Conservation (phyloP, 2,329 filamentous ascomycete genomes). For the Scytalidium lignicola region DNA sequence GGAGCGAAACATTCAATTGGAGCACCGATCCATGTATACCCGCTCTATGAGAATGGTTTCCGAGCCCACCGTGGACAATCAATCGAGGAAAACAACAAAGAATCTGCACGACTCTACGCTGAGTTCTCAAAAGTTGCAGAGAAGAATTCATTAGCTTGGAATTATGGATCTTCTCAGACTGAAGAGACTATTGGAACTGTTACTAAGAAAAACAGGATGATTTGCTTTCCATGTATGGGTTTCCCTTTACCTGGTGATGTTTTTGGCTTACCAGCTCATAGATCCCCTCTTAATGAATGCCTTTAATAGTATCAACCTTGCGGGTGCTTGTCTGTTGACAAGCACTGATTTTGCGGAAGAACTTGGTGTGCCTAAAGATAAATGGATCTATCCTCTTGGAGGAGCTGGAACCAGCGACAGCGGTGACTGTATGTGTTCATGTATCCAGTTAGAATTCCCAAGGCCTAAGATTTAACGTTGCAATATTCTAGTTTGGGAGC, state of each 20-base stretch:
- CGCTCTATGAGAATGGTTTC: slow-evolving; percentile 61
- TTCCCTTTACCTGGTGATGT: background rate
- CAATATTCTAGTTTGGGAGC: slow-evolving; percentile 51
- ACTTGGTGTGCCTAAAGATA: slow-evolving; percentile 47
- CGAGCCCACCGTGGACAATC: slow-evolving; percentile 51
- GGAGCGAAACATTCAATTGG: slow-evolving; percentile 54
- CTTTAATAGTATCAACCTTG: slow-evolving; percentile 63
- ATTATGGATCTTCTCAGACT: slow-evolving; percentile 40
- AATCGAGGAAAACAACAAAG: slow-evolving; percentile 48
- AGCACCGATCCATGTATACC: slow-evolving; percentile 62
- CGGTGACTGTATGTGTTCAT: slow-evolving; percentile 40
- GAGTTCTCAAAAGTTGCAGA: slow-evolving; percentile 54
- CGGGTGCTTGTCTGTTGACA: slow-evolving; percentile 56
- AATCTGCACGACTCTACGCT: slow-evolving; percentile 56
- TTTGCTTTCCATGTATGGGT: slow-evolving; percentile 58
- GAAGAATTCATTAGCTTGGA: slow-evolving; percentile 52
- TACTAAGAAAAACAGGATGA: slow-evolving; percentile 57
- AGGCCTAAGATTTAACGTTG: slow-evolving; percentile 5
- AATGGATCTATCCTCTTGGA: slow-evolving; percentile 60
- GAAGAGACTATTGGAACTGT: slow-evolving; percentile 49
- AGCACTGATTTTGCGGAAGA: slow-evolving; percentile 47
- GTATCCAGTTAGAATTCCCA: background rate
- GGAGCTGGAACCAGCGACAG: slow-evolving; percentile 58
- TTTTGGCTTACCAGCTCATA: slow-evolving; percentile 27
- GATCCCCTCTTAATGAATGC: slow-evolving; percentile 67